These are phyloP conservation scores for Tylopilus balloui DNA, from an alignment of 768 basidiomycete genomes.

Conservation along the genomic window DNA sequence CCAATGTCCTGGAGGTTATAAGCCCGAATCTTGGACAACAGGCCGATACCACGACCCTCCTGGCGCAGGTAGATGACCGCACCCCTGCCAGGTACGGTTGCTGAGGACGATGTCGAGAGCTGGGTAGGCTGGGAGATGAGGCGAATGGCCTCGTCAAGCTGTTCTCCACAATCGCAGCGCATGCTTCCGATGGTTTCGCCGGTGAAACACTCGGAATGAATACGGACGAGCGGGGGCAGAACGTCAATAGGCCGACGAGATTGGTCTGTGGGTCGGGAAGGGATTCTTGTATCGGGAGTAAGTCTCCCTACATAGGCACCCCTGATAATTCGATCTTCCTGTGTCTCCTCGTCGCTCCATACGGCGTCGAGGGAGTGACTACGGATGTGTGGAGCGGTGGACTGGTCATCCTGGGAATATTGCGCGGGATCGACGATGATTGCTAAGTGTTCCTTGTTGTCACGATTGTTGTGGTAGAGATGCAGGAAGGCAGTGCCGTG, in stretches of 20 bases:
- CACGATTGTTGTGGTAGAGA: conserved; percentile 89
- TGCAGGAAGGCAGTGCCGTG: conserved; percentile 93
- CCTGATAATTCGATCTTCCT: conserved; percentile 87
- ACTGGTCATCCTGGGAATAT: conserved; percentile 44
- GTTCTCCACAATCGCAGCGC: conserved; percentile 99
- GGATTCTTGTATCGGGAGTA: conserved; percentile 46
- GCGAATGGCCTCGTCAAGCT: conserved; percentile 94
- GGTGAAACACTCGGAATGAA: conserved; percentile 98
- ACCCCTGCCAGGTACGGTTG: conserved; percentile 74
- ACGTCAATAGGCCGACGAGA: conserved; percentile 28
- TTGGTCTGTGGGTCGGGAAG: conserved; percentile 36
- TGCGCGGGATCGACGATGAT: conserved; percentile 92
- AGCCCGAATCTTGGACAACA: conserved; percentile 92
- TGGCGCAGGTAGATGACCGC: conserved; percentile 94
- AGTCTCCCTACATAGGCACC: conserved; percentile 92
- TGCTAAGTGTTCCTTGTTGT: conserved; percentile 93
- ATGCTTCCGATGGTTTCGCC: conserved; percentile 97
- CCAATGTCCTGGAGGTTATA: conserved; percentile 98
- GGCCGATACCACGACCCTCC: conserved; percentile 95
- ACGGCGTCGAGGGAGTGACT: conserved; percentile 75
- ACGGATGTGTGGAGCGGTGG: conserved; percentile 59
- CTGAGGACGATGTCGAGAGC: conserved; percentile 35
- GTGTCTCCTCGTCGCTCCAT: conserved; percentile 84
- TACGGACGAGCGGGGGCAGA: conserved; percentile 82
- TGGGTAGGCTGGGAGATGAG: conserved; percentile 72